Conservation (phyloP, 495 filamentous ascomycete species). For the Cercophora newfieldiana region DNA sequence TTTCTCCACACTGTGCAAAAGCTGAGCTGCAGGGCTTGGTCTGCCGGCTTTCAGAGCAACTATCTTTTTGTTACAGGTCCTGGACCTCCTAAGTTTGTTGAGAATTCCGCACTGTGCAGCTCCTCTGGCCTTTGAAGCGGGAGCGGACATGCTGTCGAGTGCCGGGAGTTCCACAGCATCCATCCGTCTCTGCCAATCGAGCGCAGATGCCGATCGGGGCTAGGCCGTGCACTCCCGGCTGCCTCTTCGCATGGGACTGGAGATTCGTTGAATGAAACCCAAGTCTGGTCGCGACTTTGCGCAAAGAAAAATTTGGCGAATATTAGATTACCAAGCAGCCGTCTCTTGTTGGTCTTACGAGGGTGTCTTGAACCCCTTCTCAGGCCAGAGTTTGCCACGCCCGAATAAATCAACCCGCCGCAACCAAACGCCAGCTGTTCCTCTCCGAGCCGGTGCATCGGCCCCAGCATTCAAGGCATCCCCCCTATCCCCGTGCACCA, state of each 20-base stretch:
- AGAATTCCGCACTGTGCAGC: not conserved
- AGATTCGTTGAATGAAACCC: constrained; percentile 15
- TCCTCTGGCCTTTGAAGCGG: not conserved
- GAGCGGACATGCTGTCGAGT: not conserved
- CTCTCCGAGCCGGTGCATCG: constrained; percentile 2
- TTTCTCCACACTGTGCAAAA: not conserved
- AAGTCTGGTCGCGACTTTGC: constrained; percentile 11
- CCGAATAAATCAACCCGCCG: not conserved
- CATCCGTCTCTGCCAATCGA: constrained; percentile 4
- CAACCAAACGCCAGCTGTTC: not conserved
- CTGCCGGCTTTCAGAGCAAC: not conserved
- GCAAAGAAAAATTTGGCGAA: constrained; percentile 17
- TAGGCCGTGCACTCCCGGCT: constrained; percentile 6
- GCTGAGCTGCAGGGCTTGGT: not conserved
- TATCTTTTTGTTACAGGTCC: not conserved
- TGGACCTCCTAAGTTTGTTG: not conserved
- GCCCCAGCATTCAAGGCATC: not conserved
- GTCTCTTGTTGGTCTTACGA: not conserved
- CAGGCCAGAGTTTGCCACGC: not conserved
- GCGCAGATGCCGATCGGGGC: constrained; percentile 5
- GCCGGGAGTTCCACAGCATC: constrained; percentile 4
- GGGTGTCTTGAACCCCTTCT: not conserved
- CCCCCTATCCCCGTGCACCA: not conserved
- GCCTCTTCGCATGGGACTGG: not conserved
- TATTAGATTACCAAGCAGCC: constrained; percentile 8